Evolutionary conservation across 495 filamentous ascomycete genomes (phyloP), one percentile per base, ranked within the genome.

Genomic region (Amorphotheca resinae): DNA sequence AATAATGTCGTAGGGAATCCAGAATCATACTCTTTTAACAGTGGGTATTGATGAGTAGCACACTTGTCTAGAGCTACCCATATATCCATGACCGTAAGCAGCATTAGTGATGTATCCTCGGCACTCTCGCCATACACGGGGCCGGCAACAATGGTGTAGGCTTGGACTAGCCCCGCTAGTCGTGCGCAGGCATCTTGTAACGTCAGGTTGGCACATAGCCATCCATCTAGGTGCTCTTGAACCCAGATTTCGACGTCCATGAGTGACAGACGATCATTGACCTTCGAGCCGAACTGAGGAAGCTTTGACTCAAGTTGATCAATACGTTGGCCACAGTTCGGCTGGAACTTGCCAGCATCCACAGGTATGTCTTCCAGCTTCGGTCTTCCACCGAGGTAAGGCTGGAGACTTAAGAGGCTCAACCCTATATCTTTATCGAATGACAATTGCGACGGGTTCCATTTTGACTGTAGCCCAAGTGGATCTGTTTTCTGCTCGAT

Each of bases 41-140:
- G 38, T 1, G 53, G 44, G 39, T 63, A 60, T 0, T 51, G 41
- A 1, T 42, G 16, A 8, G 64, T 60, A 0, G 73, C 70, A 9
- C 61, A 59, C 39, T 62, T 70, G 48, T 84, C 80, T 34, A 63
- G 59, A 14, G 74, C 73, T 26, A 79, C 52, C 79, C 79, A 85
- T 0, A 84, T 46, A 20, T 83, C 76, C 42, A 81, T 54, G 3
- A 72, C 54, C 0, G 66, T 75, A 15, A 85, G 62, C 1, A 76
- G 30, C 74, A 84, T 76, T 0, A 70, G 36, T 1, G 79, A 84
- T 2, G 66, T 50, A 0, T 53, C 59, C 50, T 74, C 73, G 0
- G 76, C 70, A 32, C 70, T 67, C 0, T 42, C 38, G 0, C 8
- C 11, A 45, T 78, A 80, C 4, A 33, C 1, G 0, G 6, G 3